Evolutionary conservation across 345 rosid species (phyloP), one percentile per base, ranked within the genome.

Genomic region (Populus euphratica): DNA sequence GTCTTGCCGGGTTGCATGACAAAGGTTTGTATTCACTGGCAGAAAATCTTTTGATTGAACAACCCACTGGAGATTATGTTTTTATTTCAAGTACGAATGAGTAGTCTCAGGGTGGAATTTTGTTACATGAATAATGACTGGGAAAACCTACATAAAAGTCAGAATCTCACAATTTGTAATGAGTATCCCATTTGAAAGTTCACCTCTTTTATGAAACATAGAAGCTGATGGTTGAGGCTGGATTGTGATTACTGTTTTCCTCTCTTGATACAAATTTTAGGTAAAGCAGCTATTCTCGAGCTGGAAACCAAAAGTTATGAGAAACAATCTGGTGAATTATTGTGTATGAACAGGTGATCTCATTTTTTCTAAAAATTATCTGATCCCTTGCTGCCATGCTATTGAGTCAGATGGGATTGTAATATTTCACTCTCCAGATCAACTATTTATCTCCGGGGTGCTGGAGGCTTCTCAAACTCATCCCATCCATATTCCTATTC

Each of bases 401-500:
- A 16, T 70, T 23, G 69, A 29, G 79, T 80, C 8, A 74, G 23
- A 69, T 67, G 59, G 67, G 33, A 72, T 47, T 77, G 67, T 69
- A 76, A 11, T 61, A 85, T 68, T 64, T 41, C 33, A 21, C 56
- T 77, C 43, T 74, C 78, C 88, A 96, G 98, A 82, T 18, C 79
- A 70, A 93, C 90, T 75, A 77, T n/a, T 7, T 92, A 71, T 80
- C 84, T 93, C 61, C 88, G 96, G 10, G 98, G 98, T 72, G 98
- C 96, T 65, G 97, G 98, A 73, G 96, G 99, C 84, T 96, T 92
- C 86, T 96, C 99, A 73, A 86, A 87, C 70, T 83, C 96, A 54
- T 79, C 92, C 75, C 74, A 77, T 8, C 97, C 94, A 2, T 93
- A 78, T 87, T 90, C 96, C 21, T 92, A 92, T 86, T 81, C 89